phyloP scores from a whole-genome alignment of 2,329 filamentous ascomycete genomes.

The Calonectria leucothoes region DNA sequence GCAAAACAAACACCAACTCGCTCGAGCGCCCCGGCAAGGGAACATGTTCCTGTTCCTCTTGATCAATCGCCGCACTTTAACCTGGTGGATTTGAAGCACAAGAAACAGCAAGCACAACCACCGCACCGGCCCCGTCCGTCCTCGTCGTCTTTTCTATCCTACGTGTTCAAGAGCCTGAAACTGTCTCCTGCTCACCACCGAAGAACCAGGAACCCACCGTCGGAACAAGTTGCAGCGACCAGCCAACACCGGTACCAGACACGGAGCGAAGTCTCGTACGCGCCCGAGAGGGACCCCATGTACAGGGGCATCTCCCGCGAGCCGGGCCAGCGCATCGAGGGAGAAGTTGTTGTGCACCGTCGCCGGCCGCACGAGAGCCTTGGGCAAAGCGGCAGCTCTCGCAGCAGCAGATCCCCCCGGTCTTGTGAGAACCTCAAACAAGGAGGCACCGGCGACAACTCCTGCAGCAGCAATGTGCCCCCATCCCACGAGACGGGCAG shows the following conservation, averaged over 20 bases:
- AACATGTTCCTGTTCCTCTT: not conserved
- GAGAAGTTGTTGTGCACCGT: constrained; percentile 28
- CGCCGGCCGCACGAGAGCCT: not conserved
- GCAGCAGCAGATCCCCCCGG: not conserved
- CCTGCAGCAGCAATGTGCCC: not conserved
- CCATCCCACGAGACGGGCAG: not conserved
- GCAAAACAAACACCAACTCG: not conserved
- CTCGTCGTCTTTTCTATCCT: not conserved
- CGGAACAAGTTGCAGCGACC: not conserved
- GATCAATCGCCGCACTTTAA: not conserved
- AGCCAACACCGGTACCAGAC: not conserved
- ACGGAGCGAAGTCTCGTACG: constrained; percentile 15
- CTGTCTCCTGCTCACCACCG: not conserved
- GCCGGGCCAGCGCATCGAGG: constrained; percentile 8
- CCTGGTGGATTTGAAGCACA: not conserved
- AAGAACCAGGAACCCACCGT: not conserved
- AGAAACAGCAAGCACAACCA: not conserved
- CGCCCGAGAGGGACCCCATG: constrained; percentile 27
- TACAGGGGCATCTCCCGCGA: constrained; percentile 30
- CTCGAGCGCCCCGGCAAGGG: not conserved
- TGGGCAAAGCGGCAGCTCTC: not conserved
- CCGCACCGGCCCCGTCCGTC: not conserved
- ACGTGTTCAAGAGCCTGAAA: not conserved
- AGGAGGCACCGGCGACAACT: not conserved
- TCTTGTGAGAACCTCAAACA: not conserved